A percentile compares a stretch with the other conserved stretches of the same genome.
Conservation (phyloP, 2,329 filamentous ascomycete genomes). For the Rosellinia necatrix region DNA sequence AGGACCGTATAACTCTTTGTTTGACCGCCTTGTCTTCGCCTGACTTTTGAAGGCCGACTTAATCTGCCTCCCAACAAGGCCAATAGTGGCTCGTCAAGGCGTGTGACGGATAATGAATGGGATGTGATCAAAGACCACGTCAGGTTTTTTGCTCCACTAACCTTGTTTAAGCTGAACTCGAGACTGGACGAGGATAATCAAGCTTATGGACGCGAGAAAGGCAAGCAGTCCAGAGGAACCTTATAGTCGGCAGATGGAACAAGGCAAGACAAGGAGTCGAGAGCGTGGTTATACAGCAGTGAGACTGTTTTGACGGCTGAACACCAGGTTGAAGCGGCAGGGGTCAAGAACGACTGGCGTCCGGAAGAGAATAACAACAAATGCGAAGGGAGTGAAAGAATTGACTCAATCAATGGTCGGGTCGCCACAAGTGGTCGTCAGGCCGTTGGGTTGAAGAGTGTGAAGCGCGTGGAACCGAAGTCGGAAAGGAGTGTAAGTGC, state of each 20-base stretch:
- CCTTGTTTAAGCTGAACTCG: conserved; percentile 18
- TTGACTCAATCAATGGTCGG: conserved; percentile 35
- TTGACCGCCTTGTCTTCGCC: neutral
- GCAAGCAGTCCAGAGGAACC: neutral
- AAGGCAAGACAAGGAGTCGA: conserved; percentile 21
- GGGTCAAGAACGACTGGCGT: conserved; percentile 39
- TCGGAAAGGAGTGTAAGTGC: conserved; percentile 39
- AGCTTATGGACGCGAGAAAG: conserved; percentile 8
- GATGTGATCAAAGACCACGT: neutral
- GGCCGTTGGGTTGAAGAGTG: conserved; percentile 13
- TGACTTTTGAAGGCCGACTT: neutral
- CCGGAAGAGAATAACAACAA: conserved; percentile 35
- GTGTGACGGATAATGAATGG: neutral
- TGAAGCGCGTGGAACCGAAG: conserved; percentile 26
- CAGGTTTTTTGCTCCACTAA: conserved; percentile 4
- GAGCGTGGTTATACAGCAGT: conserved; percentile 33
- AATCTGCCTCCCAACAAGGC: neutral
- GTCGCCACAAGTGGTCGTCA: conserved; percentile 26
- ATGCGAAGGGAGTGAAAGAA: conserved; percentile 31
- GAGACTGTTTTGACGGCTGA: conserved; percentile 30
- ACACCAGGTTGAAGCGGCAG: conserved; percentile 11
- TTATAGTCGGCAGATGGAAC: conserved; percentile 26
- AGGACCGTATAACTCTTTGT: conserved; percentile 10
- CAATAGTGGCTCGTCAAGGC: neutral
- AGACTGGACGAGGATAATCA: no score